These are phyloP conservation scores for Globisporangium solare DNA, from an alignment of 352 stramenopile genomes.

Conservation along the genomic window DNA sequence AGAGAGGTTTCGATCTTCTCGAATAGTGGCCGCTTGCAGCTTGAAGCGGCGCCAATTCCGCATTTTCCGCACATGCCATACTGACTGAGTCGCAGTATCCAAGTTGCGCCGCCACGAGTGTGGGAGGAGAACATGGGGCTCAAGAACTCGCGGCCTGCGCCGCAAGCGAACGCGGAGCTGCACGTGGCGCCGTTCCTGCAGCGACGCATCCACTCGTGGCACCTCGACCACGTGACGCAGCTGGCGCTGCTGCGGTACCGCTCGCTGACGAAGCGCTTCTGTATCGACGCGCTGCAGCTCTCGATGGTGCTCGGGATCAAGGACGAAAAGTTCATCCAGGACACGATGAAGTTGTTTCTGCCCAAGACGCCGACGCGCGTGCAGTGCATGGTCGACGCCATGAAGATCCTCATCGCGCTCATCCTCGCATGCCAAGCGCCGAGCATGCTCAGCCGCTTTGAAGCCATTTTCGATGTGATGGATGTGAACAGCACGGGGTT, in stretches of 20 bases:
- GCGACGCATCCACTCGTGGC: conserved; percentile 50
- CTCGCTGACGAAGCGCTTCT: conserved; percentile 47
- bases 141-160: conserved; percentile 49
- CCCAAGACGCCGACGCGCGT: conserved; percentile 48
- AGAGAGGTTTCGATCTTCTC: neutral
- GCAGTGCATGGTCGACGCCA: conserved; percentile 66
- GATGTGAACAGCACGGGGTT: conserved; percentile 29
- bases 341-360: conserved; percentile 48
- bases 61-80: neutral
- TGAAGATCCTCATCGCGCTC: conserved; percentile 60
- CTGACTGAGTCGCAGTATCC: too few relatives aligned
- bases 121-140: conserved; percentile 40
- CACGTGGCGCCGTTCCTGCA: conserved; percentile 44
- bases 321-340: conserved; percentile 39
- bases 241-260: conserved; percentile 51
- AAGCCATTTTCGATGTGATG: conserved; percentile 65
- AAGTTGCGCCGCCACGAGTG: too few relatives aligned
- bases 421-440: conserved; percentile 59
- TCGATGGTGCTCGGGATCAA: conserved; percentile 41
- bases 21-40: neutral
- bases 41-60: neutral
- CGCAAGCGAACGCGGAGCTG: conserved; percentile 35
- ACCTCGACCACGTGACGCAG: conserved; percentile 40
- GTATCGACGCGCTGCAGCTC: conserved; percentile 55
- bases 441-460: conserved; percentile 50